Evolutionary conservation across 768 basidiomycete species (phyloP), one percentile per base, ranked within the genome.

Genomic region (Russula earlei): DNA sequence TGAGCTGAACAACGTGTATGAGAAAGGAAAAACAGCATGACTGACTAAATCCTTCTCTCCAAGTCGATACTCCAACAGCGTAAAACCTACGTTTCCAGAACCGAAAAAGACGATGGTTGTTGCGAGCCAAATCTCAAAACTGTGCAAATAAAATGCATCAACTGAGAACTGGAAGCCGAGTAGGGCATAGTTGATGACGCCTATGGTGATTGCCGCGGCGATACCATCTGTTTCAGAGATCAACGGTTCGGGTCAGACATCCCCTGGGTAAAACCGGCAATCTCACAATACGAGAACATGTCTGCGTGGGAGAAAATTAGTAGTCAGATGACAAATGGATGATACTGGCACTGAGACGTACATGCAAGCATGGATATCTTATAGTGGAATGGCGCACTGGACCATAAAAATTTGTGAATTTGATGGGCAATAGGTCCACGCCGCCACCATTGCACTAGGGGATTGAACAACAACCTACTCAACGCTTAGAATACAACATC

Each of bases 361-460:
- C 78, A 83, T 37, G 78, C 71, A 65, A 75, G 64, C 73, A 80
- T 77, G 25, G 79, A 77, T 65, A 74, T 67, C 65, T 78, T 78
- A 61, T 70, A 76, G 67, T 77, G 81, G 17, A 78, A 49, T 0
- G 75, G 75, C 55, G 80, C 80, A 51, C 65, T 69, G 20, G 67
- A 85, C 88, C 88, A 90, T 45, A 89, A 59, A 72, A 91, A 91
- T 33, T 69, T 75, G 53, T 85, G 83, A 22, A 91, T 81, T 67
- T 89, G 84, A 63, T 81, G 78, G 55, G 81, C 85, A 69, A 96
- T 84, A 1, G 91, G 92, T 15, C 92, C 92, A 52, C 77, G 71
- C 54, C 75, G 75, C 78, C 81, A 84, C 91, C 91, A 93, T 49
- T 83, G 71, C 43, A 78, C 77, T 58, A 93, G 55, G 0, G 92